Evolutionary conservation across 257 asterid genomes (phyloP).

Genomic region (Solanum piurae): DNA sequence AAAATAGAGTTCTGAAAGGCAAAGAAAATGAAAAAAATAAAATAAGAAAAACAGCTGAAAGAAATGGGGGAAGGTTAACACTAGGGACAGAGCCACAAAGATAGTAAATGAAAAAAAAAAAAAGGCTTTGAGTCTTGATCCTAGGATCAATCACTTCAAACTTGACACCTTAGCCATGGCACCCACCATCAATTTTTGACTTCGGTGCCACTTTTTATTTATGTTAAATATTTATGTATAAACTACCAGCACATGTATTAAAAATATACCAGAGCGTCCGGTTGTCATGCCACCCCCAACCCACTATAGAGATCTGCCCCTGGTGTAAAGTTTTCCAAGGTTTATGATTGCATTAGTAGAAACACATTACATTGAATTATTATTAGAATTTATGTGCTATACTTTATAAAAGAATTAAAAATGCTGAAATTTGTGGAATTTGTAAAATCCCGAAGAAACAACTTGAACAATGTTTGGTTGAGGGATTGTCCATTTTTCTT

Average conservation of each 20-base stretch:
- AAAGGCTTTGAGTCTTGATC: not conserved
- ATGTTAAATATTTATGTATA: not conserved
- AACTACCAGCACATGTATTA: not conserved
- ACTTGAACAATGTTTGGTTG: not conserved
- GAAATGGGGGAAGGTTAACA: not conserved
- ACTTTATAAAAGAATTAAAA: not conserved
- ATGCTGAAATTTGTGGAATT: not conserved
- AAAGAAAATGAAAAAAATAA: not conserved
- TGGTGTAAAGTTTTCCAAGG: not conserved
- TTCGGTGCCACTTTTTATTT: not conserved
- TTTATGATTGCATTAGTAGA: not conserved
- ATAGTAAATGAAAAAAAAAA: not conserved
- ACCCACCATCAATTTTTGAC: not conserved
- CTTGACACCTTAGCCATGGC: not conserved
- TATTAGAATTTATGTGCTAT: not conserved
- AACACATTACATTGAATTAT: not conserved
- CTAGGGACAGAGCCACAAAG: not conserved
- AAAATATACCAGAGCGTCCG: not conserved
- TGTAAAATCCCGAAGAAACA: not conserved
- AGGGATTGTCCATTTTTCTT: not conserved
- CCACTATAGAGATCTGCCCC: not conserved
- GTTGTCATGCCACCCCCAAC: not conserved
- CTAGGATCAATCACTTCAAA: not conserved
- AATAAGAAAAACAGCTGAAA: not conserved
- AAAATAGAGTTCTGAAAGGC: not conserved